Conservation (phyloP, 495 filamentous ascomycete species). For the Elaphomyces granulatus region DNA sequence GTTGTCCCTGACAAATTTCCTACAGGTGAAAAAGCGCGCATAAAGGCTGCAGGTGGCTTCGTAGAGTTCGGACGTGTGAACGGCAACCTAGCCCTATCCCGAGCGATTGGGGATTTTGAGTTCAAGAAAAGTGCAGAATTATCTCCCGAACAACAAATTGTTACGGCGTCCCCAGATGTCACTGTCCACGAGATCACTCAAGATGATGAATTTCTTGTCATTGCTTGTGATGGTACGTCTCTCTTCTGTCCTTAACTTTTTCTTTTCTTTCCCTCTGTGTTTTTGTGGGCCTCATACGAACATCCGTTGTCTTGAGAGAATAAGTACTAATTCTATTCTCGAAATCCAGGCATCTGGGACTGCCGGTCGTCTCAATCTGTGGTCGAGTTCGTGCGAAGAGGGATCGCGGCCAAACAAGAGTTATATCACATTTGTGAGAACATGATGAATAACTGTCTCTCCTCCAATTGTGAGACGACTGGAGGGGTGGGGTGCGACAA, state of each 20-base stretch:
- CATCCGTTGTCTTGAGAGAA: background rate
- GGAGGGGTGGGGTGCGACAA: conserved; percentile 98
- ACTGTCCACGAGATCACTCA: conserved; percentile 75
- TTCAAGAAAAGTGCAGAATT: conserved; percentile 99
- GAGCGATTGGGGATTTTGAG: conserved; percentile 97
- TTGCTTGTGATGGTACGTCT: conserved; percentile 85
- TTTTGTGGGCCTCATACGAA: background rate
- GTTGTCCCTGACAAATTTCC: conserved; percentile 4
- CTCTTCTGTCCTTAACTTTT: conserved; percentile 1
- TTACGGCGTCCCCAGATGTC: conserved; percentile 92
- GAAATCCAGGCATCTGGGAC: conserved; percentile 84
- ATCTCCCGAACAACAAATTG: conserved; percentile 91
- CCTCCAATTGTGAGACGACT: conserved; percentile 82
- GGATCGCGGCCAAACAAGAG: conserved; percentile 89
- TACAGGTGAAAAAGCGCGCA: conserved; percentile 86
- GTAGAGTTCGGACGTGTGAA: conserved; percentile 98
- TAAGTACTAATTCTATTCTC: conserved; percentile 15
- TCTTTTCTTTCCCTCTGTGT: background rate
- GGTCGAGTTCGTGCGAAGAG: conserved; percentile 88
- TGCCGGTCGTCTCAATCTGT: conserved; percentile 97
- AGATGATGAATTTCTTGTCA: conserved; percentile 92
- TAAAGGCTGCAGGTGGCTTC: conserved; percentile 89
- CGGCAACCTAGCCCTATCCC: conserved; percentile 92
- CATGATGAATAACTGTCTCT: conserved; percentile 99
- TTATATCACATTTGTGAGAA: conserved; percentile 93